Evolutionary conservation across 2,329 filamentous ascomycete species (phyloP).

Genomic region (Stemphylium lycopersici): DNA sequence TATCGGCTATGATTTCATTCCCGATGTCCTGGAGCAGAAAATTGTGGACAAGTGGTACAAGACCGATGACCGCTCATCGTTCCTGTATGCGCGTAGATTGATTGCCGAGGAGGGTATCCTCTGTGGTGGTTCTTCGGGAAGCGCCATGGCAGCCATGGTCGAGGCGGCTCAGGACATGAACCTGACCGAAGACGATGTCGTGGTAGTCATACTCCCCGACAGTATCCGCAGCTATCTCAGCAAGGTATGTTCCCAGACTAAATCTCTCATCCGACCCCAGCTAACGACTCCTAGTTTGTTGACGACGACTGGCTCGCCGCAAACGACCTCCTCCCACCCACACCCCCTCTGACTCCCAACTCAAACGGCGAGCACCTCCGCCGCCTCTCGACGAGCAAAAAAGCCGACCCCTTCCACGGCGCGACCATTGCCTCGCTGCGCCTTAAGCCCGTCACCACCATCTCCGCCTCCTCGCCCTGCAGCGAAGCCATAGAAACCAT

Average conservation of each 20-base stretch:
- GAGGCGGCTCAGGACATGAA: constrained; percentile 76
- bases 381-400: constrained; percentile 49
- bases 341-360: constrained; percentile 49
- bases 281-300: constrained; percentile 67
- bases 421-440: constrained; percentile 83
- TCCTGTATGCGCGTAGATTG: constrained; percentile 84
- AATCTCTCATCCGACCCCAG: background rate
- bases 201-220: constrained; percentile 91
- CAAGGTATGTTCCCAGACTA: constrained; percentile 61
- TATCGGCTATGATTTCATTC: constrained; percentile 98
- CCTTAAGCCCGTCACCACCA: constrained; percentile 90
- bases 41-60: constrained; percentile 96
- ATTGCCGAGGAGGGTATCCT: constrained; percentile 95
- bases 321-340: constrained; percentile 82
- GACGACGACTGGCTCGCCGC: constrained; percentile 99
- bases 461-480: constrained; percentile 73
- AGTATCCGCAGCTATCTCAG: constrained; percentile 96
- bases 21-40: constrained; percentile 83
- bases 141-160: constrained; percentile 82
- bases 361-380: constrained; percentile 35
- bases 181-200: constrained; percentile 81
- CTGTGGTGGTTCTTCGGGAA: constrained; percentile 91
- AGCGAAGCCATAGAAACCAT: constrained; percentile 94
- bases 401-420: constrained; percentile 72
- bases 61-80: constrained; percentile 91